These are phyloP conservation scores for Coemansia furcata DNA, from an alignment of 192 early-diverging fungal genomes.

Conservation along the genomic window DNA sequence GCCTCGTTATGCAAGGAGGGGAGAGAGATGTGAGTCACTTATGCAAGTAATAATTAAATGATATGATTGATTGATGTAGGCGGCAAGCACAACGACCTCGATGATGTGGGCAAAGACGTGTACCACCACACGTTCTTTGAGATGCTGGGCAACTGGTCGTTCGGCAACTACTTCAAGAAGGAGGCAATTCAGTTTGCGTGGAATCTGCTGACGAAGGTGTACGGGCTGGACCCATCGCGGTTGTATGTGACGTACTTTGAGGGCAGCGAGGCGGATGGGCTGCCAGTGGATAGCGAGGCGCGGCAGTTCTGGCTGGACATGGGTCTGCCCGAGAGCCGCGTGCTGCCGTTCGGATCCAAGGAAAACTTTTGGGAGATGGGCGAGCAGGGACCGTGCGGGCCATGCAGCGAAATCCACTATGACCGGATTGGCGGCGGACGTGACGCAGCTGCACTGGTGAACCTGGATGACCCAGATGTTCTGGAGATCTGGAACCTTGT, in stretches of 20 bases:
- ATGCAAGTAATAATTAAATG: background rate
- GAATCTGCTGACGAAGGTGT: conserved; percentile 88
- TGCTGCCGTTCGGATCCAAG: conserved; percentile 85
- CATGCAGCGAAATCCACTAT: conserved; percentile 97
- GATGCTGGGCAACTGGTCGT: conserved; percentile 99
- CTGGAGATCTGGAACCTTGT: conserved; percentile 99
- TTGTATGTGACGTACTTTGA: conserved; percentile 98
- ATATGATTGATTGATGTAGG: too few species aligned
- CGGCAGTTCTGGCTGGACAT: conserved; percentile 87
- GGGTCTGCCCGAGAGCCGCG: conserved; percentile 77
- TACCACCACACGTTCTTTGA: conserved; percentile 99
- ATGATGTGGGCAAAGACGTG: conserved; percentile 96
- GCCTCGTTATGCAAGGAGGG: background rate
- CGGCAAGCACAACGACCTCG: conserved; percentile 99
- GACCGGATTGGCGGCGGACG: conserved; percentile 91
- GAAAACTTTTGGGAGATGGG: conserved; percentile 99
- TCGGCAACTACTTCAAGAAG: conserved; percentile 98
- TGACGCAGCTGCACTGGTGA: conserved; percentile 84
- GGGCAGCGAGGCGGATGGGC: conserved; percentile 76
- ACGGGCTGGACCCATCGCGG: conserved; percentile 75
- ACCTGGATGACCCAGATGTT: conserved; percentile 96
- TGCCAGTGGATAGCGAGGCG: conserved; percentile 87
- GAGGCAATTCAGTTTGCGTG: conserved; percentile 90
- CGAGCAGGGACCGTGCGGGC: conserved; percentile 95
- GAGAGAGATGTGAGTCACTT: background rate